A percentile compares a stretch with the other conserved stretches of the same genome.
phyloP scores from a whole-genome alignment of 2,329 filamentous ascomycete genomes.

The Rugonectria rugulosa region DNA sequence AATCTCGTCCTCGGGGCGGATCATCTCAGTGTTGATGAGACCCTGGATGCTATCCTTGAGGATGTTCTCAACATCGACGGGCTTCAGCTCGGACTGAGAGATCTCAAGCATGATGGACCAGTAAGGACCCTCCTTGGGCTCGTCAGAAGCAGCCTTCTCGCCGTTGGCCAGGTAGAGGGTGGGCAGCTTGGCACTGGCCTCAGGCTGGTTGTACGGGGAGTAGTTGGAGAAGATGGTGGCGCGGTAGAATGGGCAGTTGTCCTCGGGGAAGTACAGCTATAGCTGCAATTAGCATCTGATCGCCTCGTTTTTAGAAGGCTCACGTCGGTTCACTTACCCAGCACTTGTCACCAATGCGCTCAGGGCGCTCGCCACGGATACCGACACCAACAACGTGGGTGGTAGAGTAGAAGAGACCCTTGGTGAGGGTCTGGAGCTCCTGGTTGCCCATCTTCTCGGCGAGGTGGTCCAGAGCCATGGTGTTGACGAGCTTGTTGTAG shows the following conservation, averaged over 20 bases:
- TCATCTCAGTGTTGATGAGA: slow-evolving; percentile 97
- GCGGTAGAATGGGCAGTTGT: slow-evolving; percentile 98
- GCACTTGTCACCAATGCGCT: slow-evolving; percentile 99
- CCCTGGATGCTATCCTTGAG: slow-evolving; percentile 93
- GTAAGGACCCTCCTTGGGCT: slow-evolving; percentile 89
- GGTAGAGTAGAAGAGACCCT: slow-evolving; percentile 94
- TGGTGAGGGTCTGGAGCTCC: slow-evolving; percentile 82
- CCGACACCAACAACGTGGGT: slow-evolving; percentile 98
- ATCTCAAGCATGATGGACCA: slow-evolving; percentile 99
- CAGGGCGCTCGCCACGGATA: slow-evolving; percentile 87
- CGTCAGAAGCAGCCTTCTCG: slow-evolving; percentile 75
- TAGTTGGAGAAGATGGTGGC: slow-evolving; percentile 99
- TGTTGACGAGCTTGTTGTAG: slow-evolving; percentile 93
- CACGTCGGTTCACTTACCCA: slow-evolving; percentile 67
- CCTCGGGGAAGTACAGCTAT: slow-evolving; percentile 96
- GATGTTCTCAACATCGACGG: slow-evolving; percentile 84
- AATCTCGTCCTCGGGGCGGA: slow-evolving; percentile 89
- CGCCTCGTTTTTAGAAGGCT: neutral
- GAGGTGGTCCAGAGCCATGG: slow-evolving; percentile 93
- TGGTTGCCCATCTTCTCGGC: slow-evolving; percentile 88
- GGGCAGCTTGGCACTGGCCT: slow-evolving; percentile 80
- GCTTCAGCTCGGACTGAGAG: slow-evolving; percentile 95
- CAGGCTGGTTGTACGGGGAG: slow-evolving; percentile 96
- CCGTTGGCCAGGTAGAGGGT: slow-evolving; percentile 88
- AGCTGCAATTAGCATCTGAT: slow-evolving; percentile 30